phyloP scores from a whole-genome alignment of 768 basidiomycete species.

The Auriscalpium microsporum region DNA sequence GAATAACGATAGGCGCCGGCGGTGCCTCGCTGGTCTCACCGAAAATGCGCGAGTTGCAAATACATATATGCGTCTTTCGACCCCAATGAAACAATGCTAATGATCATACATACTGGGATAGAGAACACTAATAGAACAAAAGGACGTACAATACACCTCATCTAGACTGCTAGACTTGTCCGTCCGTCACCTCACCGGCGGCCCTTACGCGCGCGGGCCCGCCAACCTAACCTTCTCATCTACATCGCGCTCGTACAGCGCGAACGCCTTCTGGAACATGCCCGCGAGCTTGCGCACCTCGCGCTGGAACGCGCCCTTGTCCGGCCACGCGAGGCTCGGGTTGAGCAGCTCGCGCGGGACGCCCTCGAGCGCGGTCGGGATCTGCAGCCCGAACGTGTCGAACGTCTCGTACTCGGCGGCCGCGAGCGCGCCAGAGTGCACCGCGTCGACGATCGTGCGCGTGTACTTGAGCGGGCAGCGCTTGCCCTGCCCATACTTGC shows the following conservation, averaged over 20 bases:
- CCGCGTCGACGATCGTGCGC: constrained; percentile 92
- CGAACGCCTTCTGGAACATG: constrained; percentile 95
- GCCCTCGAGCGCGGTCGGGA: constrained; percentile 77
- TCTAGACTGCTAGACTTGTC: no score
- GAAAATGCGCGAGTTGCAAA: no score
- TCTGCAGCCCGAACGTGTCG: constrained; percentile 70
- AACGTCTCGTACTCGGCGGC: constrained; percentile 83
- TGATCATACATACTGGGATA: no score
- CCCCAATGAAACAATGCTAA: no score
- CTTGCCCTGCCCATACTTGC: constrained; percentile 87
- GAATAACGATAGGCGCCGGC: no score
- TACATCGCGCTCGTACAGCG: constrained; percentile 83
- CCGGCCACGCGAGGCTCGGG: constrained; percentile 79
- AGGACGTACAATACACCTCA: no score
- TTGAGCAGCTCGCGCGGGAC: constrained; percentile 90
- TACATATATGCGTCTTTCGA: no score
- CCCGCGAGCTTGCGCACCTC: constrained; percentile 82
- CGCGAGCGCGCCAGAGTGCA: constrained; percentile 88
- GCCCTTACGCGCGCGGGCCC: constrained; percentile 45
- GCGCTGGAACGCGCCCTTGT: constrained; percentile 82
- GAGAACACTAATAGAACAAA: no score
- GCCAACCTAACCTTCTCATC: constrained; percentile 71
- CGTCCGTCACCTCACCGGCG: no score
- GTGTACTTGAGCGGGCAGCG: constrained; percentile 96
- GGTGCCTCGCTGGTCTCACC: no score